Percentiles rank a stretch among this genome's conserved stretches.
These are phyloP conservation scores for Pleurozium schreberi DNA, from an alignment of 225 moss, liverwort and hornwort species.

Conservation along the genomic window DNA sequence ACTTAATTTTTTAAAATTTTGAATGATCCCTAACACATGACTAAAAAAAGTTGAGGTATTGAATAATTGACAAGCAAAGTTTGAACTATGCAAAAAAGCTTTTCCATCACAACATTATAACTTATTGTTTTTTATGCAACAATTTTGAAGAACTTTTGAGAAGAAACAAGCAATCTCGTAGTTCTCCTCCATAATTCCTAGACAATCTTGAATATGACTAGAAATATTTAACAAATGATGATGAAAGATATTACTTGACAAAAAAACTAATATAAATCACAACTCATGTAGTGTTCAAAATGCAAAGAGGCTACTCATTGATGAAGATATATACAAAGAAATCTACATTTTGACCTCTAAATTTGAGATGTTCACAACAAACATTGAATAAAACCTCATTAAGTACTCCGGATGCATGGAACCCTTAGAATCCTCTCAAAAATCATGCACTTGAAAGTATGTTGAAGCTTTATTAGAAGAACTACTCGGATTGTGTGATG, in stretches of 20 bases:
- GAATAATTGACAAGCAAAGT: background rate
- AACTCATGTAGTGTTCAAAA: background rate
- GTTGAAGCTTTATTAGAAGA: fast-evolving
- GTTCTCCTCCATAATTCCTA: background rate
- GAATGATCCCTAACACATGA: background rate
- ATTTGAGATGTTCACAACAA: background rate
- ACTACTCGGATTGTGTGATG: background rate
- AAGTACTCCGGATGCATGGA: background rate
- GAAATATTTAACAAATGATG: background rate
- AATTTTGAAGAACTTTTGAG: fast-evolving
- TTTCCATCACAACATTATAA: background rate
- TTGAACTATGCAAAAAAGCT: background rate
- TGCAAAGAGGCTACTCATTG: fast-evolving
- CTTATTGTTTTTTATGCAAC: background rate
- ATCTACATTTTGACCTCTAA: background rate
- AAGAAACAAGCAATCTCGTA: background rate
- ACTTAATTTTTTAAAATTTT: background rate
- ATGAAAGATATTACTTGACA: background rate
- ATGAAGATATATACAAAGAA: background rate
- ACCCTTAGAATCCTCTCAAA: background rate
- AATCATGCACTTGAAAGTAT: background rate
- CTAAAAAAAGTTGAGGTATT: background rate
- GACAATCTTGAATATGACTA: background rate
- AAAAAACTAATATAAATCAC: background rate
- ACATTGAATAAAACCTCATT: too few species aligned